A percentile compares a stretch with the other conserved stretches of the same genome.
These are phyloP conservation scores for Leccinum brunneo-olivaceum DNA, from an alignment of 1,284 basidiomycete species.

Conservation along the genomic window DNA sequence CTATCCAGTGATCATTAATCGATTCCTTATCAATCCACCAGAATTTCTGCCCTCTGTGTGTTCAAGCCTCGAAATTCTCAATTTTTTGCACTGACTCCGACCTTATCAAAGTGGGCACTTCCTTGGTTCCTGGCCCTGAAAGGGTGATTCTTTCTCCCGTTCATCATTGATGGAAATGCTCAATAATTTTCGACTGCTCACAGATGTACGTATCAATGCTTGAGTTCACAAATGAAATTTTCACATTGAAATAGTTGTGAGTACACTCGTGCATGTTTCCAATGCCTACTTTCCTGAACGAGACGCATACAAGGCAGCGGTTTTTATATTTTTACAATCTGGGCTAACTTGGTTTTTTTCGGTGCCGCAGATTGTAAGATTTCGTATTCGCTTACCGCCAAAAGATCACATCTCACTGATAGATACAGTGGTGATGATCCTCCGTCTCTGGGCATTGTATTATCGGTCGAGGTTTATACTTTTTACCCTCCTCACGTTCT, in stretches of 20 bases:
- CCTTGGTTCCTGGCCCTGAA: background rate
- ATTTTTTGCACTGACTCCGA: background rate
- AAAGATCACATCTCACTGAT: no score
- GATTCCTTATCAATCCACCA: background rate
- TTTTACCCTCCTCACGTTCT: background rate
- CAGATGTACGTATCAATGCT: background rate
- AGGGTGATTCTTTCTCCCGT: background rate
- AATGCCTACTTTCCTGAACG: background rate
- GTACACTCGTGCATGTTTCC: background rate
- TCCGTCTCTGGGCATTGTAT: background rate
- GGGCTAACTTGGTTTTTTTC: background rate
- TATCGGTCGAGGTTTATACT: background rate
- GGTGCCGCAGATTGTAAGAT: constrained; percentile 2
- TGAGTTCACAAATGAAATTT: background rate
- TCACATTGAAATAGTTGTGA: background rate
- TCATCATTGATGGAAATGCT: background rate
- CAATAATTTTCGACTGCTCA: background rate
- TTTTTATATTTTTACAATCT: background rate
- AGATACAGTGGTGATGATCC: background rate
- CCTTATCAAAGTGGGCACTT: background rate
- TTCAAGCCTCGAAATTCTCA: background rate
- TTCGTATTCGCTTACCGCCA: background rate
- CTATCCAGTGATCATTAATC: no score
- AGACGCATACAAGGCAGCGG: background rate
- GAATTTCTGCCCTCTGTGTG: background rate